Percentiles rank a stretch among this genome's conserved stretches.
These are phyloP conservation scores for Plantago coronopus DNA, from an alignment of 305 asterid genomes.

Conservation along the genomic window DNA sequence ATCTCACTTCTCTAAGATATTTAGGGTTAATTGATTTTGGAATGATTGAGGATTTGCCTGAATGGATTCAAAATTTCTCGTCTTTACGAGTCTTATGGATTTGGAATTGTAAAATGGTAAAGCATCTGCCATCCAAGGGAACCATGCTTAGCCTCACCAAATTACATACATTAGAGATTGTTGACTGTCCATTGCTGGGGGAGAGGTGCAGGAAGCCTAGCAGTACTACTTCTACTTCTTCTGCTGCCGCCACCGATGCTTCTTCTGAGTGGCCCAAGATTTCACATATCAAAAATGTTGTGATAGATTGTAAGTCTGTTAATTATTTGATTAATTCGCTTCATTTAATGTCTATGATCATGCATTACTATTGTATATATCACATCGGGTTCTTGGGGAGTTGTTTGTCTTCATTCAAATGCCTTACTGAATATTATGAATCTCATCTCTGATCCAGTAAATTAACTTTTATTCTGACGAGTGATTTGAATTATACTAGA, in stretches of 20 bases:
- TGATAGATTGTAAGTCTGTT: neutral
- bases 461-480: no score
- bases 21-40: slow-evolving; percentile 10
- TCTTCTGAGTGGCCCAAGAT: neutral
- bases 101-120: neutral
- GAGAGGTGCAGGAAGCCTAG: neutral
- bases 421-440: no score
- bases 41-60: slow-evolving; percentile 23
- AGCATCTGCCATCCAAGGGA: slow-evolving; percentile 11
- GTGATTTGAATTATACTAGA: no score
- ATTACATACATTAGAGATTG: neutral
- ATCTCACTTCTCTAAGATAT: slow-evolving; percentile 5
- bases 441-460: no score
- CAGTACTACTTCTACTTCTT: no score
- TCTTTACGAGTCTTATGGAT: neutral
- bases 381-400: no score
- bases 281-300: neutral
- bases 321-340: no score
- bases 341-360: no score
- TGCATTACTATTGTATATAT: no score
- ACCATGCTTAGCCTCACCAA: slow-evolving; percentile 22
- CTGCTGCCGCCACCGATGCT: neutral
- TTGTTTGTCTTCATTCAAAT: no score
- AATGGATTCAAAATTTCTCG: slow-evolving; percentile 23
- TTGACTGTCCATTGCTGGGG: neutral